Evolutionary conservation across 2,329 filamentous ascomycete species (phyloP).

Genomic region (Pseudocercospora fijiensis): DNA sequence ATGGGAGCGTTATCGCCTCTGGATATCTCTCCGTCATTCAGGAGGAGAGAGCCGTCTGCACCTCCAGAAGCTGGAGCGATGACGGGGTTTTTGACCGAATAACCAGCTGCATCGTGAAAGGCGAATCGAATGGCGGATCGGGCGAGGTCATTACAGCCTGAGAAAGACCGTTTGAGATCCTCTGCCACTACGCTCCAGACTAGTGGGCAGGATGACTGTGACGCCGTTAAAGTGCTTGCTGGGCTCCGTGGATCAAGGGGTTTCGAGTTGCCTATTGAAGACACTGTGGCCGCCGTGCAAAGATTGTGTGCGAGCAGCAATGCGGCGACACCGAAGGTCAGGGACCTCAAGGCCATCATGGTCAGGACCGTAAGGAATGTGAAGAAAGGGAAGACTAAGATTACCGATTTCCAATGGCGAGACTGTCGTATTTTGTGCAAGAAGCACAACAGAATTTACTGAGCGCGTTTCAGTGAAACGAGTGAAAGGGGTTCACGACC

Average conservation of each 20-base stretch:
- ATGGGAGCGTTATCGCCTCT: slow-evolving; percentile 31
- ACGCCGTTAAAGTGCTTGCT: neutral
- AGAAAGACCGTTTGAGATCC: slow-evolving; percentile 30
- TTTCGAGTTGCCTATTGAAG: neutral
- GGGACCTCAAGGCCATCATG: neutral
- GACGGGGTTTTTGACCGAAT: slow-evolving; percentile 23
- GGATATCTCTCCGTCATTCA: slow-evolving; percentile 39
- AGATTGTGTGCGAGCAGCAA: neutral
- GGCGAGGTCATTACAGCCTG: slow-evolving; percentile 36
- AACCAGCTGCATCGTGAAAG: slow-evolving; percentile 38
- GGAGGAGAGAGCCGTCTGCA: slow-evolving; percentile 45
- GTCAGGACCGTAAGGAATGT: neutral
- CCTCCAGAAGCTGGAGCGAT: slow-evolving; percentile 38
- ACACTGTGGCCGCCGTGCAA: neutral
- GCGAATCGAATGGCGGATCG: slow-evolving; percentile 38
- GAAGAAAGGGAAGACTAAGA: neutral
- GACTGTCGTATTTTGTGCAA: neutral
- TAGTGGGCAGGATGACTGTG: slow-evolving; percentile 29
- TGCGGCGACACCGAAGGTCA: neutral
- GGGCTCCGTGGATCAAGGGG: neutral
- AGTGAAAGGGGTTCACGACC: too few relatives aligned
- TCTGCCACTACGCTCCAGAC: slow-evolving; percentile 36
- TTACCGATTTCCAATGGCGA: neutral
- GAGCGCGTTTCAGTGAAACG: neutral
- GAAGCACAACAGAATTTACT: neutral